Evolutionary conservation across 2,329 filamentous ascomycete genomes (phyloP), one percentile per base, ranked within the genome.

Genomic region (Trichothecium roseum): DNA sequence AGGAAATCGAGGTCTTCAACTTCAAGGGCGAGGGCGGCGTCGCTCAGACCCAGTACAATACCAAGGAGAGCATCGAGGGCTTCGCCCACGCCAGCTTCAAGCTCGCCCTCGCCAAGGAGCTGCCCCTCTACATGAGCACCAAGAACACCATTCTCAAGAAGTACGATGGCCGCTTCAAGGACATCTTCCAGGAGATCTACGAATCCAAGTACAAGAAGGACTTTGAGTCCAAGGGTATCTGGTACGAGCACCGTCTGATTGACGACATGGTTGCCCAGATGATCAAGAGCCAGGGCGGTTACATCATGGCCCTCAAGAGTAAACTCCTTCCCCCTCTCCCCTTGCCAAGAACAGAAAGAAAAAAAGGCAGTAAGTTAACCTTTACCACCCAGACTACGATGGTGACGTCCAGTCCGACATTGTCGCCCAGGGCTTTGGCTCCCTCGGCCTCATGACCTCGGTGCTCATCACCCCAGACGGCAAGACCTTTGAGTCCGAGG

Each of bases 261-360:
- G 91, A 98, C 66, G 91, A 98, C 67, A 96, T 98, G 91, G 91
- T 98, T 45, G 91, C 91, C 34, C 91, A 98, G 74, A 98, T 98
- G 91, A 84, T 98, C 73, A 98, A 98, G 84, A 91, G 84, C 66
- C 78, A 81, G 53, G 91, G 91, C 50, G 91, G 91, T 44, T 95
- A 91, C 66, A 78, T 96, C 59, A 95, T 96, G 73, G 91, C 91
- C 43, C 77, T 96, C 62, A 98, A 98, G 81, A 96, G 86, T 94
- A 59, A 62, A 79, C 69, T 28, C 36, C 24, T 44, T 15, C 15
- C 20, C 28, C 18, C 17, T 14, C 27, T 33, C 32, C 27, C 18
- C 18, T 35, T 17, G 32, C 16, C 6, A 3, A 20, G n/a, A n/a
- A n/a, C n/a, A n/a, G n/a, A n/a, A n/a, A n/a, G n/a, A n/a, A n/a